Percentiles rank a stretch among this genome's conserved stretches.
Conservation (phyloP, 257 asterid genomes). For the Solanum chmielewskii region DNA sequence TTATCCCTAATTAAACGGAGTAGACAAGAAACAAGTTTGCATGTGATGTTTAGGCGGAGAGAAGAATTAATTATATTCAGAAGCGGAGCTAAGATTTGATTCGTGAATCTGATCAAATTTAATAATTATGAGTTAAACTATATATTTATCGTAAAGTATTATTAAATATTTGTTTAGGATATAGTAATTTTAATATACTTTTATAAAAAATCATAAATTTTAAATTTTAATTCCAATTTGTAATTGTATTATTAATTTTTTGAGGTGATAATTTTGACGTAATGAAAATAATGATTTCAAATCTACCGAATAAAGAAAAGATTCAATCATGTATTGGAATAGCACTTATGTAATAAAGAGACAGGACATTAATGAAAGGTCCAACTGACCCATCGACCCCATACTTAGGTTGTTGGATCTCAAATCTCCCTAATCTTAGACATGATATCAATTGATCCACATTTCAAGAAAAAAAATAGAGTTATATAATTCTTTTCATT, state of each 20-base stretch:
- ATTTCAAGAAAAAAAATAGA: background rate
- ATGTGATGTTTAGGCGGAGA: background rate
- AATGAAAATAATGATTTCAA: background rate
- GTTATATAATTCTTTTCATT: background rate
- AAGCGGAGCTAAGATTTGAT: background rate
- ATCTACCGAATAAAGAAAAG: background rate
- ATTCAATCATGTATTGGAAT: background rate
- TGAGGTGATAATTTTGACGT: background rate
- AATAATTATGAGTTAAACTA: background rate
- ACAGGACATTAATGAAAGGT: background rate
- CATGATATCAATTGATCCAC: background rate
- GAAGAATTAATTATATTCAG: background rate
- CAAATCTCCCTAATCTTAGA: background rate
- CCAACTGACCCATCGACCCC: background rate
- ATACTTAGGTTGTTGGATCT: background rate
- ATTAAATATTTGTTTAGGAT: background rate
- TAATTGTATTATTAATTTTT: background rate
- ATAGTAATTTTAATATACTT: background rate
- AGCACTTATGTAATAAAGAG: background rate
- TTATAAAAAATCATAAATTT: background rate
- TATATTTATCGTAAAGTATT: background rate
- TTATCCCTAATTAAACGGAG: background rate
- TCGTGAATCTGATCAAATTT: fast-evolving
- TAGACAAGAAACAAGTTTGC: background rate
- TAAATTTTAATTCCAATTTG: fast-evolving